Evolutionary conservation across 371 early-diverging fungal species (phyloP), one percentile per base, ranked within the genome.

Genomic region (Fennellomyces sp.): DNA sequence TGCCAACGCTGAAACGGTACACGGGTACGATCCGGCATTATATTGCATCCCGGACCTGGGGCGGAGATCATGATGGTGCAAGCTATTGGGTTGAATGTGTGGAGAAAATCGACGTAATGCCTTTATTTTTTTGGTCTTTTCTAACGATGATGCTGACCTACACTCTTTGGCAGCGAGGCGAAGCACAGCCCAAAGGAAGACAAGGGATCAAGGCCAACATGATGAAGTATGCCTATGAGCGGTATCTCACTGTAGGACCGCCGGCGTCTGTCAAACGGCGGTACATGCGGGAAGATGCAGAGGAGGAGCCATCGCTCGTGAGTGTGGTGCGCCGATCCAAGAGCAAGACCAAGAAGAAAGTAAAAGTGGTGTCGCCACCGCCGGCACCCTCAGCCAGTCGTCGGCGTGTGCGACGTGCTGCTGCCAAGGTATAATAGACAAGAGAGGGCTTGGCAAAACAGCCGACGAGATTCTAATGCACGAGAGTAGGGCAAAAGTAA

Each of bases 1-100:
- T 91, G 17, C 93, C 94, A 1, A 84, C 82, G 28, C 73, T 94
- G n/a, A 73, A 73, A 26, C 64, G 73, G 19, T 94, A 94, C 67
- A 80, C 86, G 30, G 85, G 89, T 8, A 86, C 85, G 0, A 69
- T 83, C 23, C 84, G 88, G 31, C 63, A 90, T 58, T 77, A 82
- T n/a, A 64, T 90, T 13, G 77, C 80, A 55, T 87, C 88, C 52
- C 75, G 91, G 21, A 83, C 83, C 2, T 94, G 92, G 92, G 84
- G 84, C 19, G 57, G 70, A 1, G 69, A 80, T 26, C 94, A 94
- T 73, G 90, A 91, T 63, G 94, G 94, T 12, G 83, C 88, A 54
- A 89, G 90, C 53, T 74, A 91, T 17, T 78, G 70, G 63, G 82
- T 93, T n/a, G 87, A 88, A 49, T 69, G 72, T n/a, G 86, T 89